A percentile compares a stretch with the other conserved stretches of the same genome.
These are phyloP conservation scores for Yamadazyma buinensis DNA, from an alignment of 1,139 yeast genomes.

Conservation along the genomic window DNA sequence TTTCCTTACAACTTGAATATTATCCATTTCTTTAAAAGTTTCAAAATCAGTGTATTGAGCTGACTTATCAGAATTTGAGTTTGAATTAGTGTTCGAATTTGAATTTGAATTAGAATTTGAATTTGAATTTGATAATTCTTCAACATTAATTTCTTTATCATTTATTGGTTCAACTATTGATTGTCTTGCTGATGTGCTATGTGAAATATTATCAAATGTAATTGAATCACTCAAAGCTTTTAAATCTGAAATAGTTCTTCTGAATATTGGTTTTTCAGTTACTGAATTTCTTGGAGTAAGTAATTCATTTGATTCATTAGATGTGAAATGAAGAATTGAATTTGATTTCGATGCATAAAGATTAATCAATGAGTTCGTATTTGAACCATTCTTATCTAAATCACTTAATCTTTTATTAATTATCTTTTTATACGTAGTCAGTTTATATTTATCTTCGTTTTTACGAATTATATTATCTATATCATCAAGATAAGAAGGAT, in stretches of 20 bases:
- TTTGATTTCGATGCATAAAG: no score
- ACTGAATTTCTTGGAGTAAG: slow-evolving; percentile 3
- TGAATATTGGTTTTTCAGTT: background rate
- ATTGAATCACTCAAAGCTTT: slow-evolving; percentile 4
- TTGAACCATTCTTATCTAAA: no score
- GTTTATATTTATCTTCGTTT: no score
- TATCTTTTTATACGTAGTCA: no score
- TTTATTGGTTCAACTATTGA: background rate
- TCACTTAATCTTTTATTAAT: no score
- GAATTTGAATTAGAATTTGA: background rate
- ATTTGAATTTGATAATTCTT: background rate
- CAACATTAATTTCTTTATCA: background rate
- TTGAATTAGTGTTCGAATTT: background rate
- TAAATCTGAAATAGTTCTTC: slow-evolving; percentile 2
- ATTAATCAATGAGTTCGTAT: no score
- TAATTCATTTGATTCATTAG: background rate
- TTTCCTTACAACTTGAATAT: slow-evolving; percentile 11
- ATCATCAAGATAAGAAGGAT: no score
- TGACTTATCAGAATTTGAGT: slow-evolving; percentile 9
- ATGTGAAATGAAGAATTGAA: no score
- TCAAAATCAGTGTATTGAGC: slow-evolving; percentile 12
- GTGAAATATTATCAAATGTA: slow-evolving; percentile 10
- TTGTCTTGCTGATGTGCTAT: slow-evolving; percentile 12
- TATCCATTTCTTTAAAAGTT: slow-evolving; percentile 15
- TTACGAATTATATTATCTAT: no score